Evolutionary conservation across 345 rosid species (phyloP), one percentile per base, ranked within the genome.

Genomic region (Hevea brasiliensis): DNA sequence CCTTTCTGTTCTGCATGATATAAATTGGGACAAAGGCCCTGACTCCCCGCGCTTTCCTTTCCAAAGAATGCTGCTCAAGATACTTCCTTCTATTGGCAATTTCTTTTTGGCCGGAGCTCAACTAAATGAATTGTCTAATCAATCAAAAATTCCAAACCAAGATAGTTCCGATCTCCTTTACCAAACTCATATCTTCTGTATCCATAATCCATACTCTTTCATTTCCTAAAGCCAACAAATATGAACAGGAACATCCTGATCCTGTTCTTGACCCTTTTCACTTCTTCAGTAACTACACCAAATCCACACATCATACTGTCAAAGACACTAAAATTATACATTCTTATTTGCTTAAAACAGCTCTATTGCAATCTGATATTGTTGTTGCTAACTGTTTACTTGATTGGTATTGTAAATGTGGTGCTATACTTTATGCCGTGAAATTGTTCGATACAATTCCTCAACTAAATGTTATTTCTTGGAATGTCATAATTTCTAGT

Each of bases 361-460:
- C 35, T 56, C n/a, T 72, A 4, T 54, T 84, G 0, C 86, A 79
- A 2, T 78, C 81, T 61, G 68, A 84, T 70, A 73, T 65, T 37
- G 82, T 80, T 61, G 63, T 80, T n/a, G 73, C 84, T 6, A 87
- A 87, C 41, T 81, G 80, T 7, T 73, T 90, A 78, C 87, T 90
- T 0, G 81, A 66, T 0, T 73, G 87, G 77, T 92, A 86, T 68
- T 71, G 84, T n/a, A 81, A 82, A 51, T 83, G 83, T 41, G 79
- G 82, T 64, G 85, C 85, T 2, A 64, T 80, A 81, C 64, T 54
- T 9, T 69, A 80, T 29, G 92, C 96, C n/a, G 74, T 82, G 55
- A 87, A 89, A 79, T 2, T 92, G 88, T 92, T 92, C 61, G 96
- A 84, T 62, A 53, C 70, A 85, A 86, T 83, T 79, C 81, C 91